Base-by-base conservation (phyloP, 2,329 filamentous ascomycete species). In the Botryotinia globosa region DNA sequence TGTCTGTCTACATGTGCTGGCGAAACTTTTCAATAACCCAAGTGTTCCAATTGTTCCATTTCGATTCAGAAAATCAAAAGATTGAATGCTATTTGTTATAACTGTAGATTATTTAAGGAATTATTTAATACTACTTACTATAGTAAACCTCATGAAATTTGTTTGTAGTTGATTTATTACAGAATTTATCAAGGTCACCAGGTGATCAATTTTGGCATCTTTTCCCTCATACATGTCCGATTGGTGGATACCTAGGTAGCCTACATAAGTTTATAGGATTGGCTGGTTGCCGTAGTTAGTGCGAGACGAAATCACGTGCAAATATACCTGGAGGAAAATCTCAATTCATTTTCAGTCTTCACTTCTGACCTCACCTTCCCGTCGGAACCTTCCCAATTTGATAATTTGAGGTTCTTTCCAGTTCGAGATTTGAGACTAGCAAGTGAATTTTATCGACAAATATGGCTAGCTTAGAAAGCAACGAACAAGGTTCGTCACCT, bases 401-500 rank as follows among this genome's bases (percentile, higher is more conserved):
- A 25, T 39, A 54, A 68, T 25, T 61, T 45, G 67, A n/a, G 22
- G 32, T 69, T 69, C 37, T 34, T 62, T 69, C 37, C 37, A 62
- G 32, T 45, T 29, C 2, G 20, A 45, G 54, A 37, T 34, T n/a
- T 29, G 4, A 10, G 22, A 4, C 18, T 56, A 32, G 48, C 32
- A n/a, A 44, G 45, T 70, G 39, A 71, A 29, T 39, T 65, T 59
- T 22, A 32, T 72, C 59, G 34, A 63, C 74, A 58, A 77, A 67
- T 22, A 77, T 77, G 76, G 67, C 74, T 75, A 77, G 74, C 69
- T 48, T 71, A 63, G 71, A 69, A 69, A 63, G 44, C 29, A 45
- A 48, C 20, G 65, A 70, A 44, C 61, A 45, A 68, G 42, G 32
- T 61, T 59, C 51, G 62, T 76, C 74, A 70, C 77, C 76, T 22